Evolutionary conservation across 352 stramenopile species (phyloP), one percentile per base, ranked within the genome.

Genomic region (Paralagenidium karlingii): DNA sequence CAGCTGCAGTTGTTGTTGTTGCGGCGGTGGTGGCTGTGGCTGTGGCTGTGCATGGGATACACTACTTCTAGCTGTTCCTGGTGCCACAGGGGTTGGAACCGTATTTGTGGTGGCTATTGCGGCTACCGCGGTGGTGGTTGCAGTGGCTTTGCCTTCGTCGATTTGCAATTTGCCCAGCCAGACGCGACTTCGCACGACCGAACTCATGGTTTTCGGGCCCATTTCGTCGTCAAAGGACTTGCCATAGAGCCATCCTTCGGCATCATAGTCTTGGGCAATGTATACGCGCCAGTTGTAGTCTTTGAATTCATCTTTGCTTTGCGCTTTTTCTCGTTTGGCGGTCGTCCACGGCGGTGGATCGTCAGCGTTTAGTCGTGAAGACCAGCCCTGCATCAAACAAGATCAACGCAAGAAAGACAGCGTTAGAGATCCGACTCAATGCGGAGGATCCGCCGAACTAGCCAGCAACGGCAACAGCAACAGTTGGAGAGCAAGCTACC

Each of bases 171-270:
- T 47, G 0, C 73, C 76, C 51, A 89, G 69, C 77, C 77, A 91
- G 10, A 91, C 69, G 25, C 77, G 74, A 33, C 55, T 85, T n/a
- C 77, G 77, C 24, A 91, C 71, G 10, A 71, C 60, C n/a, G 71
- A 78, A 19, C 43, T 60, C 6, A 62, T 55, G 8, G 65, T 77
- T 54, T 82, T 85, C 13, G 56, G 57, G 0, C 74, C 77, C 40
- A 81, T 57, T 22, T 76, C 59, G 11, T 78, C 69, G 8, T 58
- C 47, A 48, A 91, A 91, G n/a, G 51, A 63, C 3, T 59, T 45
- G 21, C 73, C 65, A 39, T 91, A 91, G 16, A 91, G 59, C 77
- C 77, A 91, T 12, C 77, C 77, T 47, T 91, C 76, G 28, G 78
- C 67, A 34, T 91, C 77, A 47, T 91, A 91, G 47, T 90, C 77